These are phyloP conservation scores for Sarocladium strictum DNA, from an alignment of 2,329 filamentous ascomycete species.

Conservation along the genomic window DNA sequence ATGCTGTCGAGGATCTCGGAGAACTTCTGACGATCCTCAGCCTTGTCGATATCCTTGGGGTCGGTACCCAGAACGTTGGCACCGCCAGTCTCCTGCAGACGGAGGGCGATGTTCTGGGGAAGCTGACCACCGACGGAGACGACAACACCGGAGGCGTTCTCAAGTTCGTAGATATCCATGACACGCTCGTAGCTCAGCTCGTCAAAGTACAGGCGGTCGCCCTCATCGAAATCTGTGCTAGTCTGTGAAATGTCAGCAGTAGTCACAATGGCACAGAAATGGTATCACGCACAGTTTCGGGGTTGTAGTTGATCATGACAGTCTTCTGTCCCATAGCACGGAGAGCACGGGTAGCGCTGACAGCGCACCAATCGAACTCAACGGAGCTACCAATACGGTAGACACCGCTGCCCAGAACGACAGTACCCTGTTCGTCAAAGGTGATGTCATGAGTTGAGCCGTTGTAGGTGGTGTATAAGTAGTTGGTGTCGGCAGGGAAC, in stretches of 20 bases:
- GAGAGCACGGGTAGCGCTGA: slow-evolving; percentile 80
- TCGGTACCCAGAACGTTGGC: slow-evolving; percentile 91
- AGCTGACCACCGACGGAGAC: slow-evolving; percentile 95
- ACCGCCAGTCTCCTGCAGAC: slow-evolving; percentile 83
- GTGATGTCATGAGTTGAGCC: slow-evolving; percentile 87
- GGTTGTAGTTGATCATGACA: slow-evolving; percentile 92
- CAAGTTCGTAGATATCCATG: slow-evolving; percentile 98
- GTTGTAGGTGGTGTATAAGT: slow-evolving; percentile 97
- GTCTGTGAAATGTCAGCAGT: slow-evolving; percentile 56
- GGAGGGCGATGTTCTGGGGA: slow-evolving; percentile 94
- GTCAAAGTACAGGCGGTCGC: slow-evolving; percentile 93
- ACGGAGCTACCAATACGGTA: slow-evolving; percentile 97
- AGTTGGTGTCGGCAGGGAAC: slow-evolving; percentile 92
- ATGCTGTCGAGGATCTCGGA: slow-evolving; percentile 96
- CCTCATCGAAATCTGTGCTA: slow-evolving; percentile 78
- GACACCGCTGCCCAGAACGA: slow-evolving; percentile 89
- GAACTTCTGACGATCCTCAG: slow-evolving; percentile 97
- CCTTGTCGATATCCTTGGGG: slow-evolving; percentile 92
- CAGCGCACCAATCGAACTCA: slow-evolving; percentile 98
- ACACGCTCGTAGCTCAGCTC: slow-evolving; percentile 95
- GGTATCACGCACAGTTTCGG: slow-evolving; percentile 22
- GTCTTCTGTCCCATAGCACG: slow-evolving; percentile 91
- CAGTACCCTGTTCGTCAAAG: slow-evolving; percentile 85
- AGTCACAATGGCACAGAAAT: not conserved
- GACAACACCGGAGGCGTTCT: slow-evolving; percentile 77